Evolutionary conservation across 2,329 filamentous ascomycete species (phyloP), one percentile per base, ranked within the genome.

Genomic region (Ceratocystis destructans): DNA sequence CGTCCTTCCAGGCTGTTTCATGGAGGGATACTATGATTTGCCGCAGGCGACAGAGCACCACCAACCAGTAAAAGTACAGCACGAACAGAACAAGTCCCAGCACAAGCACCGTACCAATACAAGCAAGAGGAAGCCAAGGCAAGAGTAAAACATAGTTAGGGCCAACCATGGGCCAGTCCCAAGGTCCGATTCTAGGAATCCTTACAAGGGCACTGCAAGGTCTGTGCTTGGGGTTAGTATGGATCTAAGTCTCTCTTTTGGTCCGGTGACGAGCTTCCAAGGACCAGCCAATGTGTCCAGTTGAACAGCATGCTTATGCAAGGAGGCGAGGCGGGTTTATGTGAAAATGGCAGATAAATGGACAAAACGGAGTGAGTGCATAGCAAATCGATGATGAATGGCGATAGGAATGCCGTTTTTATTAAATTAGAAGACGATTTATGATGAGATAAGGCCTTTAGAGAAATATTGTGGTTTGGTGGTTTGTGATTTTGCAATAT

Each of bases 1-100:
- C 55, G 55, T 59, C 10, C 25, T 22, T 53, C 48, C 15, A 53
- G 48, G 48, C n/a, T 59, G 55, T 59, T 59, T 59, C 55, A 59
- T 31, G 5, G 55, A 37, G 28, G 55, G 28, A 12, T 53, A 5
- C 10, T 28, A 25, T 53, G 48, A 28, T 25, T 53, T 53, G 20
- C 10, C 22, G 48, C 22, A 28, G 48, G 22, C 12, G 25, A 25
- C 48, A 28, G 8, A 53, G 48, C 48, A 53, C 48, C n/a, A 53
- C n/a, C 8, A 53, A 15, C 20, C 17, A 48, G n/a, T 48, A 22
- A 41, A 15, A 20, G 46, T 22, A 22, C 46, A 50, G 48, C 25
- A 22, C 25, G 48, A 20, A 12, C 22, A 53, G 48, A 41, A 4
- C 37, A 41, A 41, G 12, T 12, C 12, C 37, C 4, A 41, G 37